phyloP scores from a whole-genome alignment of 2,329 filamentous ascomycete species.

The Aspergillus phoenicis region DNA sequence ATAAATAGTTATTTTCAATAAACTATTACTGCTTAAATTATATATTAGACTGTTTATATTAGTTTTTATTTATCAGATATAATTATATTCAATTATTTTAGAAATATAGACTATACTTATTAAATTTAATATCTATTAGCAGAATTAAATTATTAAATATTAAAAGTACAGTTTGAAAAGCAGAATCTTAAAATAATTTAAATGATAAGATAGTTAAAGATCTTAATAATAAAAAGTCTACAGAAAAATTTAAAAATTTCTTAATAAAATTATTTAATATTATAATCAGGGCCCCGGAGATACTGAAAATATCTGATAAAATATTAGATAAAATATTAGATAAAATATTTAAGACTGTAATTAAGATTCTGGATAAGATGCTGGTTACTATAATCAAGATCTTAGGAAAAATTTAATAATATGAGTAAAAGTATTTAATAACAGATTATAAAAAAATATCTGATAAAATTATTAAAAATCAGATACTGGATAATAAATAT shows the following conservation, averaged over 20 bases:
- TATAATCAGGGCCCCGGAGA: background rate
- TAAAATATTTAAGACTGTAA: too few relatives aligned
- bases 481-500: background rate
- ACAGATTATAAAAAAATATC: too few relatives aligned
- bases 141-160: background rate
- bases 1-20: background rate
- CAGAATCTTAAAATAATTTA: background rate
- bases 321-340: too few relatives aligned
- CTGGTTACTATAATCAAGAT: too few relatives aligned
- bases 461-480: too few relatives aligned
- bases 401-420: too few relatives aligned
- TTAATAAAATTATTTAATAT: background rate
- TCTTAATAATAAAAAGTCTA: background rate
- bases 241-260: background rate
- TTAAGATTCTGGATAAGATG: too few relatives aligned
- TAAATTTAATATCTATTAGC: background rate
- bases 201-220: background rate
- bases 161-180: background rate
- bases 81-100: background rate
- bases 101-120: background rate
- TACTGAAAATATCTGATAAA: too few relatives aligned
- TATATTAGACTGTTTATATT: background rate
- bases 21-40: background rate
- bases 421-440: too few relatives aligned
- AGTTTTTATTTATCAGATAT: background rate